These are phyloP conservation scores for Pseudonectria buxi DNA, from an alignment of 2,329 filamentous ascomycete genomes.

Conservation along the genomic window DNA sequence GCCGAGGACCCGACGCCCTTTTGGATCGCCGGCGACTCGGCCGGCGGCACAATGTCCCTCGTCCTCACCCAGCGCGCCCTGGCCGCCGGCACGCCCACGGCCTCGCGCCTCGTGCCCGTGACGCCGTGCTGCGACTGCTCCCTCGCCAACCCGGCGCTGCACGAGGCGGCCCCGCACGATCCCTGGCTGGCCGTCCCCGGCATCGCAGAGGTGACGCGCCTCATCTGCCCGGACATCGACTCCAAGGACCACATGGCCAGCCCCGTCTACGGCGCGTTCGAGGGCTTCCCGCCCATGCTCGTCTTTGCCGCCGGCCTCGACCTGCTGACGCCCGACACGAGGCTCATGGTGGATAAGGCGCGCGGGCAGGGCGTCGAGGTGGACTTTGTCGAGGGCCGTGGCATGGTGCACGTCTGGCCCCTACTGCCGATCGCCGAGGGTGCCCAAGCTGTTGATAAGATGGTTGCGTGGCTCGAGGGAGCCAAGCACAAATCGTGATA, in stretches of 20 bases:
- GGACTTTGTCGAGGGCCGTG: slow-evolving; percentile 23
- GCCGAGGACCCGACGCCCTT: slow-evolving; percentile 22
- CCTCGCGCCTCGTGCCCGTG: slow-evolving; percentile 22
- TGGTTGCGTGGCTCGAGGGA: slow-evolving; percentile 21
- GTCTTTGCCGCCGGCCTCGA: slow-evolving; percentile 23
- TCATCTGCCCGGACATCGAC: slow-evolving; percentile 23
- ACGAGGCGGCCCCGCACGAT: slow-evolving; percentile 16
- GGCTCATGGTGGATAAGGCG: slow-evolving; percentile 21
- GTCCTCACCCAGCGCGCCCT: slow-evolving; percentile 25
- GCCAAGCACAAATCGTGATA: slow-evolving; percentile 4
- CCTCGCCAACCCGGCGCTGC: slow-evolving; percentile 22
- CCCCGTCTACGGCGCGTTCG: slow-evolving; percentile 23
- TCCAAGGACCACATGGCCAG: slow-evolving; percentile 21
- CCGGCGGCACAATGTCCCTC: slow-evolving; percentile 25
- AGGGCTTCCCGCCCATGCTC: slow-evolving; percentile 24
- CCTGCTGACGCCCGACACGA: slow-evolving; percentile 22
- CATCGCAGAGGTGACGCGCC: slow-evolving; percentile 16
- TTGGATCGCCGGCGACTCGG: slow-evolving; percentile 25
- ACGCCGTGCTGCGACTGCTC: slow-evolving; percentile 25
- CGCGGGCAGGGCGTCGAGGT: slow-evolving; percentile 18
- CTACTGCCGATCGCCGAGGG: slow-evolving; percentile 24
- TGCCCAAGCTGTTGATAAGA: slow-evolving; percentile 18
- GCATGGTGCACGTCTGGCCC: slow-evolving; percentile 29
- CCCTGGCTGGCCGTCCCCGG: slow-evolving; percentile 24
- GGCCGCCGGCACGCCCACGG: slow-evolving; percentile 16